Conservation (phyloP, 1,284 basidiomycete species). For the Ceratobasidium sp. region DNA sequence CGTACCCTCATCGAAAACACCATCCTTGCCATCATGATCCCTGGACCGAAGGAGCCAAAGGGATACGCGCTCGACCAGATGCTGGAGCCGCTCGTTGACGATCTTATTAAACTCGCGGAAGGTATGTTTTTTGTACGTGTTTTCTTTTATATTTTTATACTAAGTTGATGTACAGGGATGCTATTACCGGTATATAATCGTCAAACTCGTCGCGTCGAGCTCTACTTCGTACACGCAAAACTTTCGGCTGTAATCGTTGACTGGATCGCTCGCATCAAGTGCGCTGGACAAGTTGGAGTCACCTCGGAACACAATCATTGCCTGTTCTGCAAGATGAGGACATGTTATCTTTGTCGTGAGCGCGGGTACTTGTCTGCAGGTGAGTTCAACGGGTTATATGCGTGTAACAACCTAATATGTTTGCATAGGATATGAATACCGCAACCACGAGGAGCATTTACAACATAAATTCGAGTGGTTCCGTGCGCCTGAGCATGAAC, state of each 20-base stretch:
- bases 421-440: background rate
- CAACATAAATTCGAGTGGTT: slow-evolving; percentile 3
- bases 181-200: too few relatives aligned
- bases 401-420: too few relatives aligned
- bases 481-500: background rate
- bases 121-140: background rate
- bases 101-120: slow-evolving; percentile 8
- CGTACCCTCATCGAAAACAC: slow-evolving; percentile 10
- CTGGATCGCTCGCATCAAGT: slow-evolving; percentile 8
- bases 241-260: background rate
- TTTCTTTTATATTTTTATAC: too few relatives aligned
- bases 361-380: background rate
- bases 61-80: slow-evolving; percentile 15
- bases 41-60: slow-evolving; percentile 31
- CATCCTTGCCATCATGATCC: slow-evolving; percentile 13
- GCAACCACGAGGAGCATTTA: background rate
- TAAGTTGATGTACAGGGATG: too few relatives aligned
- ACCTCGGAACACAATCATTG: slow-evolving; percentile 17
- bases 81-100: slow-evolving; percentile 23
- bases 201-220: too few relatives aligned
- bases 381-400: too few relatives aligned
- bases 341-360: background rate
- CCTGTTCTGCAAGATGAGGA: slow-evolving; percentile 24
- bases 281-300: background rate
- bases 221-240: background rate